Percentiles rank a stretch among this genome's conserved stretches.
Evolutionary conservation across 2,329 filamentous ascomycete species (phyloP).

Genomic region (Nemania diffusa): DNA sequence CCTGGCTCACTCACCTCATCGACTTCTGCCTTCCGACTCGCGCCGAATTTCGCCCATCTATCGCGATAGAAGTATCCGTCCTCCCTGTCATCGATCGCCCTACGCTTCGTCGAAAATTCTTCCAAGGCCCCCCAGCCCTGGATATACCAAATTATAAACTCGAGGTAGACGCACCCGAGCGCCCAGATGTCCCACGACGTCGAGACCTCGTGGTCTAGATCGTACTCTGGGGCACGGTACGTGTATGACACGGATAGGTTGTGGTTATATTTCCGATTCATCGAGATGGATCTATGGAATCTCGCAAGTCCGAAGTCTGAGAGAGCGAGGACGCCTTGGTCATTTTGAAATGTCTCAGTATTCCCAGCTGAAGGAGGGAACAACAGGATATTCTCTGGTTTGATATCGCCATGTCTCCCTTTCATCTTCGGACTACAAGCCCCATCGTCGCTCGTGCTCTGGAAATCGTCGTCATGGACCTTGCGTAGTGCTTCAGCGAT

Average conservation of each 20-base stretch:
- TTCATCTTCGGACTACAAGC: background rate
- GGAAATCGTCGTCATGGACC: background rate
- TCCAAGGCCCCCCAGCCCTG: background rate
- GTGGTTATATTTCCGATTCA: background rate
- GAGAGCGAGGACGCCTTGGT: background rate
- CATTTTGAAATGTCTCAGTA: too few species aligned
- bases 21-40: background rate
- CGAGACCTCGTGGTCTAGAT: constrained; percentile 3
- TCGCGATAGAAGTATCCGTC: background rate
- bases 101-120: background rate
- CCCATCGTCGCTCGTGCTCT: background rate
- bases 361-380: background rate
- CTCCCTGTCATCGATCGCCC: background rate
- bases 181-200: constrained; percentile 40
- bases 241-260: constrained; percentile 1
- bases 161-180: constrained; percentile 42
- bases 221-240: constrained; percentile 33
- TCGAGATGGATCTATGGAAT: background rate
- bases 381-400: background rate
- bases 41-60: background rate
- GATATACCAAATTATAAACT: constrained; percentile 38
- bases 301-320: constrained; percentile 5
- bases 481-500: background rate
- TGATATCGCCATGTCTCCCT: constrained; percentile 4
- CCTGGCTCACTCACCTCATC: background rate